These are phyloP conservation scores for Boletus sp. DNA, from an alignment of 768 basidiomycete species.

Conservation along the genomic window DNA sequence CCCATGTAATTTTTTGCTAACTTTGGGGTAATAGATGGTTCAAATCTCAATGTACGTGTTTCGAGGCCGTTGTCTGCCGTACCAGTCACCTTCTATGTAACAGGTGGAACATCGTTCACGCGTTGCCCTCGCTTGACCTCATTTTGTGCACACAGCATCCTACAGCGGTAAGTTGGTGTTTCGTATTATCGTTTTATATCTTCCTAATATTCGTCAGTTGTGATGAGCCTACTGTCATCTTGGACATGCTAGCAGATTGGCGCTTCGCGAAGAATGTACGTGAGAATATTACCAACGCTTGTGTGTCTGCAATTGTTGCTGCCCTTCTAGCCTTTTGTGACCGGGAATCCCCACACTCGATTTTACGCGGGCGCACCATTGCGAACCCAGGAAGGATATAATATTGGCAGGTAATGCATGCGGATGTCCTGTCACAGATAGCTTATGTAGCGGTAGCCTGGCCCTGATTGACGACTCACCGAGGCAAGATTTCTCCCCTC, in stretches of 20 bases:
- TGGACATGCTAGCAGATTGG: conserved; percentile 83
- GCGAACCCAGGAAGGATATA: conserved; percentile 85
- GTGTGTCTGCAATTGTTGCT: background rate
- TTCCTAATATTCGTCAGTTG: conserved; percentile 41
- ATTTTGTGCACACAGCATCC: conserved; percentile 81
- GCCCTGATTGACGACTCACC: conserved; percentile 84
- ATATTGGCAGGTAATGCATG: conserved; percentile 70
- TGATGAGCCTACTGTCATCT: conserved; percentile 83
- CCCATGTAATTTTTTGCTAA: conserved; percentile 8
- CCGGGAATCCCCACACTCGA: conserved; percentile 61
- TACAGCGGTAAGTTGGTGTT: conserved; percentile 61
- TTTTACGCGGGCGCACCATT: conserved; percentile 94
- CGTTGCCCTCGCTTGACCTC: conserved; percentile 56
- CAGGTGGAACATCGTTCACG: conserved; percentile 45
- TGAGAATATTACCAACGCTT: conserved; percentile 1
- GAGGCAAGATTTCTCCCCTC: conserved; percentile 78
- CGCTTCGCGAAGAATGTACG: conserved; percentile 80
- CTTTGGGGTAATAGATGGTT: conserved; percentile 57
- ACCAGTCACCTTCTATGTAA: background rate
- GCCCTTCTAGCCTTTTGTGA: conserved; percentile 60
- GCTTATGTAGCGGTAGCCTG: conserved; percentile 42
- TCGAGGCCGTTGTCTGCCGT: background rate
- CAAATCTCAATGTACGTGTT: conserved; percentile 75
- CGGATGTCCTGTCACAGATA: background rate
- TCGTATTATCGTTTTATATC: background rate